A percentile compares a stretch with the other conserved stretches of the same genome.
Conservation (phyloP, 352 stramenopile genomes). For the Globisporangium canariense region DNA sequence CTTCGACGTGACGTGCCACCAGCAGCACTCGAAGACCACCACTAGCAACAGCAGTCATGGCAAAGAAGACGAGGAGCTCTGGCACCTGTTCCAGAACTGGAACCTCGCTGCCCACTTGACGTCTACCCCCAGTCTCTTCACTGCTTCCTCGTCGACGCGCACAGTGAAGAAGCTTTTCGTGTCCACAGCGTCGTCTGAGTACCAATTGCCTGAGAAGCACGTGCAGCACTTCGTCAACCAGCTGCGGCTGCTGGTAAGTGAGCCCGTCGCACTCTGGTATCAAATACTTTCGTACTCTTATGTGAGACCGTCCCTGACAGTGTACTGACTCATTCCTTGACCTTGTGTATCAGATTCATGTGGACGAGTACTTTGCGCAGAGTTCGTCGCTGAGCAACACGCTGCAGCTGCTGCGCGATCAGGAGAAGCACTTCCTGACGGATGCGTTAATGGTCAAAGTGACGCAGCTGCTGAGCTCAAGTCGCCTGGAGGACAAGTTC, state of each 20-base stretch:
- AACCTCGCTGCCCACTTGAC: conserved; percentile 9
- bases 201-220: conserved; percentile 35
- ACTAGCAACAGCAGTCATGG: neutral
- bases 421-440: conserved; percentile 16
- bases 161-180: conserved; percentile 26
- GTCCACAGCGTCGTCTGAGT: conserved; percentile 5
- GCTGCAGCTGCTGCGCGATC: conserved; percentile 21
- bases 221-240: conserved; percentile 35
- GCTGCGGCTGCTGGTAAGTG: conserved; percentile 26
- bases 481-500: conserved; percentile 31
- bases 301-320: neutral
- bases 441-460: conserved; percentile 33
- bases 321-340: neutral
- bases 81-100: conserved; percentile 8
- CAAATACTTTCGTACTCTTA: neutral
- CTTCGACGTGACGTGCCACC: conserved; percentile 19
- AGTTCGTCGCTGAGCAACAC: conserved; percentile 32
- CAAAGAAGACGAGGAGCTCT: conserved; percentile 9
- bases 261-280: neutral
- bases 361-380: conserved; percentile 45
- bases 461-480: conserved; percentile 25
- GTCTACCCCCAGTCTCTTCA: conserved; percentile 3
- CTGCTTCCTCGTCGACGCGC: conserved; percentile 8
- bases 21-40: neutral
- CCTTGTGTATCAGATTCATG: conserved; percentile 17